phyloP scores from a whole-genome alignment of 805 yeast species.

The Saturnispora dispora region DNA sequence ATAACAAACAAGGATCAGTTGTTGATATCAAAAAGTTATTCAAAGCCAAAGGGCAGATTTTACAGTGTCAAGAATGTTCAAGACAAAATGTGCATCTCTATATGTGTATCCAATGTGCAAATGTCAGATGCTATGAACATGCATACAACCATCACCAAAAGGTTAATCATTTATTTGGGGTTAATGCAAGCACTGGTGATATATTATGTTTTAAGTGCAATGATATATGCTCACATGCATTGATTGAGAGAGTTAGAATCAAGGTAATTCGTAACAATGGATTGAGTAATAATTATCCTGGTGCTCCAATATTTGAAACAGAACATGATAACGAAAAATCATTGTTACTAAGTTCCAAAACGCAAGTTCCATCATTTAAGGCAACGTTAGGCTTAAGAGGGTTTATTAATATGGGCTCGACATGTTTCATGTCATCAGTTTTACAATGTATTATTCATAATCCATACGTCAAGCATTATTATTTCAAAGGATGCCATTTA shows the following conservation, averaged over 20 bases:
- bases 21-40: conserved; percentile 31
- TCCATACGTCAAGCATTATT: conserved; percentile 73
- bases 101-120: conserved; percentile 72
- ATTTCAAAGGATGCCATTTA: conserved; percentile 65
- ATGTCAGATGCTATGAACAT: conserved; percentile 61
- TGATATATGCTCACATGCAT: conserved; percentile 56
- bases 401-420: conserved; percentile 88
- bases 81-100: conserved; percentile 25
- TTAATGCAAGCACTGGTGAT: conserved; percentile 59
- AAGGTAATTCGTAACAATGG: conserved; percentile 19
- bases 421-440: conserved; percentile 94
- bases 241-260: conserved; percentile 44
- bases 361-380: conserved; percentile 37
- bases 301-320: conserved; percentile 25
- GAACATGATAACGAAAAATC: conserved; percentile 21
- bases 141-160: conserved; percentile 38
- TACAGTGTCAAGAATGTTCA: conserved; percentile 45
- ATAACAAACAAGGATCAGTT: conserved; percentile 31
- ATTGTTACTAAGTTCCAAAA: conserved; percentile 24
- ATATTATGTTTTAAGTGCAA: conserved; percentile 75
- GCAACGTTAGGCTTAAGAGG: conserved; percentile 81
- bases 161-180: conserved; percentile 43
- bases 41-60: conserved; percentile 34
- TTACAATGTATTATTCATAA: conserved; percentile 85
- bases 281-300: conserved; percentile 19